Evolutionary conservation across 2,329 filamentous ascomycete species (phyloP), one percentile per base, ranked within the genome.

Genomic region (Alternaria gaisen): DNA sequence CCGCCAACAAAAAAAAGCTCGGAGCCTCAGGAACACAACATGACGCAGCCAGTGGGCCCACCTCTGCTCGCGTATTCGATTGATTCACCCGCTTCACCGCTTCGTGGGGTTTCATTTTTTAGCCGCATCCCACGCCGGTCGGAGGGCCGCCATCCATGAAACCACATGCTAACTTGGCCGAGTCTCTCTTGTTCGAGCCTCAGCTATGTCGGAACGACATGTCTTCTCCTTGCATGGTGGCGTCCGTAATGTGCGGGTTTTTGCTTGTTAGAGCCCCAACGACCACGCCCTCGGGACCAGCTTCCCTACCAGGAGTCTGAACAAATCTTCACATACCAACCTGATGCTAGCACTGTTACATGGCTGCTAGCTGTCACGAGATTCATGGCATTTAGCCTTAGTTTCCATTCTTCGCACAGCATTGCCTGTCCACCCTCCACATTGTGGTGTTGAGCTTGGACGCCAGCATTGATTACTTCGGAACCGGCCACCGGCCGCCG

Each of bases 1-100:
- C 61, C 61, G 61, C 51, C 61, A 63, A 67, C 63, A 61, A 47
- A 60, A 50, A 60, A 60, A 50, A 60, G 57, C 64, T 66, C 67
- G 60, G 63, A 58, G 63, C 67, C 57, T 64, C 41, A 60, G 50
- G 28, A 60, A 36, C 32, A 56, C 54, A 46, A 61, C 62, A 72
- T 72, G 70, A 74, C 67, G 72, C 68, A 70, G 55, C 46, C 43
- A 53, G 65, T 71, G 66, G 67, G 57, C 22, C 54, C 20, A 24
- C 51, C 47, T 24, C 32, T 46, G 24, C 56, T 42, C 28, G 44
- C 59, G 61, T 55, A 57, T 60, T 40, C 47, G 42, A 56, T 59
- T 56, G 56, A 66, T 70, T 70, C 64, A 68, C 61, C 69, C 52
- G 55, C 58, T 60, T 75, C 72, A 76, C 74, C 72, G 74, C 73